These are phyloP conservation scores for Plasmopara muralis DNA, from an alignment of 352 stramenopile species.

Conservation along the genomic window DNA sequence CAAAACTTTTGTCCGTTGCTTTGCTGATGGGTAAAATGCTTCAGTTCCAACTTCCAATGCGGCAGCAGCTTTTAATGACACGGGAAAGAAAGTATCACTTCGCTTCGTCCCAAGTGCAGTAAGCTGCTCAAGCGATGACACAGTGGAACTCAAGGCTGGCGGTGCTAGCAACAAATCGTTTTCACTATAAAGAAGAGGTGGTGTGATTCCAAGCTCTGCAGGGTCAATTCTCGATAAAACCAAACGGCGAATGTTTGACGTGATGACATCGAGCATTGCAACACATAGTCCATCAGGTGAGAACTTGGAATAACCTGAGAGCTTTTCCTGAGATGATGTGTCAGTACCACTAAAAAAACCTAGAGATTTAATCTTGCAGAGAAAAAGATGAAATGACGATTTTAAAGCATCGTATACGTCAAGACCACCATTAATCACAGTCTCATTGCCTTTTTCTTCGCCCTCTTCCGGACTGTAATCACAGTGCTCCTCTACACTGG, in stretches of 20 bases:
- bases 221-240: constrained; percentile 76
- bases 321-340: constrained; percentile 6
- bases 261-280: constrained; percentile 67
- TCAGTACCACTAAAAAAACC: not conserved
- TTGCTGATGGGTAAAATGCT: constrained; percentile 78
- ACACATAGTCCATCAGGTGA: constrained; percentile 65
- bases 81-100: constrained; percentile 66
- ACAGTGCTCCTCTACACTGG: constrained; percentile 2
- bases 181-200: constrained; percentile 28
- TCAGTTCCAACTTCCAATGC: constrained; percentile 83
- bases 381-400: constrained; percentile 19
- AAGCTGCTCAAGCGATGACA: constrained; percentile 62
- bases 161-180: constrained; percentile 47
- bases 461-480: constrained; percentile 8
- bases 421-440: constrained; percentile 2
- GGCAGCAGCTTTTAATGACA: constrained; percentile 79
- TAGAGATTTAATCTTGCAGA: constrained; percentile 4
- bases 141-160: constrained; percentile 55
- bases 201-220: constrained; percentile 59
- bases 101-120: constrained; percentile 78
- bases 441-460: constrained; percentile 21
- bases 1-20: constrained; percentile 75
- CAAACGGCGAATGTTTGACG: constrained; percentile 72
- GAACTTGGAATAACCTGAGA: constrained; percentile 13
- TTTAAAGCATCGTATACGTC: constrained; percentile 23